Base-by-base conservation (phyloP, 2,329 filamentous ascomycete species). In the Leptographium galeiforme region DNA sequence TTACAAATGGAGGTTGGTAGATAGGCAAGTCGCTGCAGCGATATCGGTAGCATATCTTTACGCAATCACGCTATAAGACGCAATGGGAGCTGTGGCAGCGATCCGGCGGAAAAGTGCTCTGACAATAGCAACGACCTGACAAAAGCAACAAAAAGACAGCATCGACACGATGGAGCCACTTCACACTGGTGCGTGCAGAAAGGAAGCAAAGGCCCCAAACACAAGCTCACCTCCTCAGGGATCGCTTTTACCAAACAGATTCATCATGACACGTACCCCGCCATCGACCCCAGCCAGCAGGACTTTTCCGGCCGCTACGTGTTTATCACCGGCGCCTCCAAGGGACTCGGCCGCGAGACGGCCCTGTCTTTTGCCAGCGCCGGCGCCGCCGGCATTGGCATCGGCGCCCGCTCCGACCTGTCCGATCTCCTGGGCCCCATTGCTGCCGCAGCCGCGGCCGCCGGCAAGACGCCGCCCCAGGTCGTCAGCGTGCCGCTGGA, bases 331-430 rank as follows among this genome's bases (percentile, higher is more conserved):
- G 61, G 61, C 48, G 61, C 61, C 1, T 60, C 61, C 43, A 61
- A 59, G 48, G 62, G 62, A 52, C 54, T 63, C 46, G 62, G 62
- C 16, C 53, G 56, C 10, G 57, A 59, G 25, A 61, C 57, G 12
- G 62, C 58, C 4, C 52, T 76, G 19, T 68, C 71, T 36, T 79
- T 71, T 60, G 77, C 76, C 36, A 66, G 63, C 56, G 76, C 76
- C 2, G 72, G 72, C 8, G 73, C 70, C 51, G 66, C 67, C 7
- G 65, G 63, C 51, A 75, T 82, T 56, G 71, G 70, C 43, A 63
- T 82, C 14, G 71, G 65, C 13, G 77, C 77, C 3, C 73, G 78
- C 10, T 74, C 72, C 5, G 59, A 65, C n/a, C 66, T 81, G 6
- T 63, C 65, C 16, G 61, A 61, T 2, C 61, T 77, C 1, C 60